Conservation (phyloP, 2,329 filamentous ascomycete genomes). For the Orbilia brochopaga region DNA sequence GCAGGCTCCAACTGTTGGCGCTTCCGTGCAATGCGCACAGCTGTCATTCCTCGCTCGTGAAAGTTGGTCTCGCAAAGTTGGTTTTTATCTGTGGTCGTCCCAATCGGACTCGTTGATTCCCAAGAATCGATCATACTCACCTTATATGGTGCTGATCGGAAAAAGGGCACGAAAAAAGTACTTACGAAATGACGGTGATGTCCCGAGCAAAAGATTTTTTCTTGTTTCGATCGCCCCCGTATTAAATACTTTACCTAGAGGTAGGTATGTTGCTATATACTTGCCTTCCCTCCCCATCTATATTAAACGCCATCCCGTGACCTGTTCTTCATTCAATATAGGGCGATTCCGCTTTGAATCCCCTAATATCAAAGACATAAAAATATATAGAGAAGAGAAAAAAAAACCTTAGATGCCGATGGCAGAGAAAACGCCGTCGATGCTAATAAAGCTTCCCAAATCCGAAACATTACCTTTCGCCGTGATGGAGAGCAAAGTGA, state of each 20-base stretch:
- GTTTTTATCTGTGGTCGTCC: too few relatives aligned
- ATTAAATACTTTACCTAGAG: slow-evolving; percentile 43
- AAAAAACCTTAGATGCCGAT: slow-evolving; percentile 18
- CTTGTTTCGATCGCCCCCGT: slow-evolving; percentile 16
- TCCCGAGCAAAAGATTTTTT: slow-evolving; percentile 9
- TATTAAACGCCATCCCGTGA: slow-evolving; percentile 9
- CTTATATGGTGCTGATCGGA: slow-evolving; percentile 49
- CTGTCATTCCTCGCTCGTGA: too few relatives aligned
- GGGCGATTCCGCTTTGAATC: slow-evolving; percentile 6
- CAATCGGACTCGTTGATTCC: slow-evolving; percentile 15
- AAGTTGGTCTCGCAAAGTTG: too few relatives aligned
- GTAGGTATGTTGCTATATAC: slow-evolving; percentile 19
- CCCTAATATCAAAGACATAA: slow-evolving; percentile 24
- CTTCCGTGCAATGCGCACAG: too few relatives aligned
- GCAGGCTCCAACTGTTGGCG: too few relatives aligned
- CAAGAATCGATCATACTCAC: slow-evolving; percentile 49
- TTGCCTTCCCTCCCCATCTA: slow-evolving; percentile 25
- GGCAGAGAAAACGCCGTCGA: slow-evolving; percentile 22
- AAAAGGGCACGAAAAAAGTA: slow-evolving; percentile 19
- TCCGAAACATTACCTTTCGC: slow-evolving; percentile 27
- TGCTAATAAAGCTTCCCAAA: slow-evolving; percentile 17
- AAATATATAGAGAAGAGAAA: slow-evolving; percentile 13
- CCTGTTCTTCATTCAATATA: slow-evolving; percentile 5
- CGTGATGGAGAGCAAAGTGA: slow-evolving; percentile 1
- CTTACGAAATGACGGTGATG: slow-evolving; percentile 26